Conservation (phyloP, 352 stramenopile species). For the Phytophthora fragariaefolia region DNA sequence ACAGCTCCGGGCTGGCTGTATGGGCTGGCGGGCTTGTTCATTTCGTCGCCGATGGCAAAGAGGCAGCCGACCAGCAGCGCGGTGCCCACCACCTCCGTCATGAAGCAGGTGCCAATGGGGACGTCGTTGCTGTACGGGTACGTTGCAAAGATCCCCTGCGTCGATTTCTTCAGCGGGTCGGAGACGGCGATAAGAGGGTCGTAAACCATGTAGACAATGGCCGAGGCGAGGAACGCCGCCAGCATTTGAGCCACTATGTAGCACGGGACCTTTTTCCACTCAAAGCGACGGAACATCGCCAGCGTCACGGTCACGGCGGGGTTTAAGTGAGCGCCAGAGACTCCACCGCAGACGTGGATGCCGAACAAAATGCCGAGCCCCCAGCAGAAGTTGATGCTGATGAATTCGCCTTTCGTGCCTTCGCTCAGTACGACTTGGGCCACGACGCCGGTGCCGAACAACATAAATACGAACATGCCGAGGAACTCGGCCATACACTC, state of each 20-base stretch:
- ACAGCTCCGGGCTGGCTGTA: slow-evolving; percentile 50
- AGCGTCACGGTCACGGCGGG: slow-evolving; percentile 58
- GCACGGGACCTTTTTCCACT: slow-evolving; percentile 43
- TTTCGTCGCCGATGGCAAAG: slow-evolving; percentile 59
- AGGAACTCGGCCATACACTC: slow-evolving; percentile 72
- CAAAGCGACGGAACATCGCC: slow-evolving; percentile 50
- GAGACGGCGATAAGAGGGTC: slow-evolving; percentile 45
- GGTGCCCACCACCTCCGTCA: slow-evolving; percentile 67
- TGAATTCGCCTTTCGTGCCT: slow-evolving; percentile 57
- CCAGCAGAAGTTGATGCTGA: slow-evolving; percentile 67
- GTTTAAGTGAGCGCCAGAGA: slow-evolving; percentile 63
- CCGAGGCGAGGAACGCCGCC: slow-evolving; percentile 45
- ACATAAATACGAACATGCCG: slow-evolving; percentile 60
- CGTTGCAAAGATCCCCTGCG: slow-evolving; percentile 57
- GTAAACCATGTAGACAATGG: slow-evolving; percentile 59
- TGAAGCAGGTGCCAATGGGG: slow-evolving; percentile 54
- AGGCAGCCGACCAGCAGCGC: slow-evolving; percentile 59
- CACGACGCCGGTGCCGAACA: slow-evolving; percentile 63
- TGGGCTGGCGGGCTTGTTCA: slow-evolving; percentile 58
- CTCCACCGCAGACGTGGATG: slow-evolving; percentile 57
- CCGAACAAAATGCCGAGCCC: slow-evolving; percentile 63
- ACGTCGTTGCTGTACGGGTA: slow-evolving; percentile 54
- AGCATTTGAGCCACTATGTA: slow-evolving; percentile 49
- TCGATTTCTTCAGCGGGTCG: slow-evolving; percentile 48
- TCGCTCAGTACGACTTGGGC: slow-evolving; percentile 61